These are phyloP conservation scores for Cyberlindnera nakhonratchasimensis DNA, from an alignment of 805 yeast genomes.

Conservation along the genomic window DNA sequence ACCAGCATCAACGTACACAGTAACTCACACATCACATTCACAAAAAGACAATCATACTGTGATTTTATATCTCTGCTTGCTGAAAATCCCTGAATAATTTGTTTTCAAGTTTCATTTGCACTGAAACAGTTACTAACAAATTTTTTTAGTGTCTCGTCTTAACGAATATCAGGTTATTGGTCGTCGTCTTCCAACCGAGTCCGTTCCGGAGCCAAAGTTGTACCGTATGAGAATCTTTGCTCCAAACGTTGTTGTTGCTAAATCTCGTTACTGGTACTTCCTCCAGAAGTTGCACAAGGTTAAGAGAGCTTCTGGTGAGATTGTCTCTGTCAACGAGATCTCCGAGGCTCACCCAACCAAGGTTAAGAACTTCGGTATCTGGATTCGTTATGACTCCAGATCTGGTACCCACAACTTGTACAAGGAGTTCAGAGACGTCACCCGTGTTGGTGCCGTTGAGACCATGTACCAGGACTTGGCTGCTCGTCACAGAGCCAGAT, in stretches of 20 bases:
- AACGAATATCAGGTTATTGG: constrained; percentile 99
- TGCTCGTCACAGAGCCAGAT: constrained; percentile 99
- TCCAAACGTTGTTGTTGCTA: constrained; percentile 97
- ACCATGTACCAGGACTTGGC: constrained; percentile 99
- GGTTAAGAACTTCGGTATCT: constrained; percentile 99
- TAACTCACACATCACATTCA: too few species aligned
- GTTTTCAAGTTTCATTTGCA: too few species aligned
- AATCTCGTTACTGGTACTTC: constrained; percentile 99
- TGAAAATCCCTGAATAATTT: too few species aligned
- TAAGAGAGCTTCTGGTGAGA: constrained; percentile 99
- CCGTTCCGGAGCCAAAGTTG: constrained; percentile 99
- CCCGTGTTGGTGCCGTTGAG: constrained; percentile 99
- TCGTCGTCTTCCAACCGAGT: constrained; percentile 99
- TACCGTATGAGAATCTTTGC: constrained; percentile 99
- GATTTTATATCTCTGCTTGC: too few species aligned
- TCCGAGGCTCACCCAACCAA: constrained; percentile 96
- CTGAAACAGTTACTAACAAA: constrained; percentile 7
- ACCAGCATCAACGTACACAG: too few species aligned
- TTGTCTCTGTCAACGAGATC: constrained; percentile 88
- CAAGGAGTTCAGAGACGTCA: constrained; percentile 99
- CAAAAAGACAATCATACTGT: too few species aligned
- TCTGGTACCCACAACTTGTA: constrained; percentile 99
- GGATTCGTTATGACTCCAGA: constrained; percentile 99
- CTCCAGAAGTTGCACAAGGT: constrained; percentile 99
- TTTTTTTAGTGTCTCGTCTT: constrained; percentile 78